Evolutionary conservation across 2,329 filamentous ascomycete species (phyloP), one percentile per base, ranked within the genome.

Genomic region (Trichophyton mentagrophytes): DNA sequence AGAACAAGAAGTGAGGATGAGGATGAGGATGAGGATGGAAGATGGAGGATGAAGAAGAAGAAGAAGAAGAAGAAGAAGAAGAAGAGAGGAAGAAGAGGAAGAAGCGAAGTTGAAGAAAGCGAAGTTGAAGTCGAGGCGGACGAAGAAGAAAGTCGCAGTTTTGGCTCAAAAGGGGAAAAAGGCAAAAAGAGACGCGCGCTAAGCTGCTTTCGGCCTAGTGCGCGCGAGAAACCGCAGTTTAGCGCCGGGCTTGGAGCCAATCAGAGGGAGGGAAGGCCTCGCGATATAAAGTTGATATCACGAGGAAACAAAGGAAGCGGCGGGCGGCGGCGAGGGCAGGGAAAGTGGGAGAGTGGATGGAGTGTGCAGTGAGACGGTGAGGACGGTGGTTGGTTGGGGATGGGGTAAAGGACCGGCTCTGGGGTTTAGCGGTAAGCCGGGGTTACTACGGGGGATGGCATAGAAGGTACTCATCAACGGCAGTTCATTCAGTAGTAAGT

Each of bases 31-130:
- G 46, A 61, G 62, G 61, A 61, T 61, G 62, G 62, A 59, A 60
- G 60, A 61, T 56, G 62, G 27, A 30, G 64, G 63, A 60, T 63
- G 59, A 60, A 62, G 59, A 56, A 40, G 61, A 57, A 61, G 64
- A 63, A 60, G 66, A 61, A 68, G 61, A 65, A 63, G 59, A 56
- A 36, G 61, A 57, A 61, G 64, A 63, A 60, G 66, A 61, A 68
- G 61, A 65, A 63, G 63, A 65, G 25, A 27, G 4, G 27, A 30
- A 30, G 27, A 30, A 30, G 27, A 66, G 63, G 40, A 44, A 44
- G 40, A 44, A 44, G 59, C 63, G 59, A 57, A 36, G 61, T 55
- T 61, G 64, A 63, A 60, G 66, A n/a, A 61, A 68, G 61, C 65
- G 63, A 63, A 65, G 33, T 11, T 13, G 33, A 38, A 62, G 55